Conservation (phyloP, 345 rosid genomes). For the Brassica incana region DNA sequence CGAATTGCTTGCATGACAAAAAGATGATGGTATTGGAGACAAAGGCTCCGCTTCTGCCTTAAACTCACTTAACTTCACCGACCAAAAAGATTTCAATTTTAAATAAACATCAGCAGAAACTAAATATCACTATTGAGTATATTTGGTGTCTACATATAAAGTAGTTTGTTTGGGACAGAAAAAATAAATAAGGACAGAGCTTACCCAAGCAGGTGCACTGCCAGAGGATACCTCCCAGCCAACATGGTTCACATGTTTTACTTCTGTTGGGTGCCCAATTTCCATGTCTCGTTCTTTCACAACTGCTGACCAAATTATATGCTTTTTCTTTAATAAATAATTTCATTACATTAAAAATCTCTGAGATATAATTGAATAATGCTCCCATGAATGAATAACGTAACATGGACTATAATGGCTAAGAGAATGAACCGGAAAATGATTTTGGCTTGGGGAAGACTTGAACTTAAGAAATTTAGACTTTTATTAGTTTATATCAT, state of each 20-base stretch:
- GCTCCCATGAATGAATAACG: neutral
- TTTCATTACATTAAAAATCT: neutral
- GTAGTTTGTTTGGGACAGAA: neutral
- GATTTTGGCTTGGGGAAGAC: neutral
- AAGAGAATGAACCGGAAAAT: neutral
- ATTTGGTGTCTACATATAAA: neutral
- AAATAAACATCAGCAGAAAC: constrained; percentile 7
- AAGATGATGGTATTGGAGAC: constrained; percentile 49
- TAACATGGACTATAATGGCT: constrained; percentile 11
- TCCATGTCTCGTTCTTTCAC: constrained; percentile 65
- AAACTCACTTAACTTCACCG: constrained; percentile 75
- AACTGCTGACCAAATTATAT: constrained; percentile 43
- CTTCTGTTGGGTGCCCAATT: constrained; percentile 94
- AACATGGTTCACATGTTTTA: constrained; percentile 84
- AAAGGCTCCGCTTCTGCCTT: constrained; percentile 59
- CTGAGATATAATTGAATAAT: constrained; percentile 16
- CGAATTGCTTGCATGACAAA: constrained; percentile 51
- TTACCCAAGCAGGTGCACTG: constrained; percentile 83
- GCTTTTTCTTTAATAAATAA: neutral
- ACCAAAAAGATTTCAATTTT: neutral
- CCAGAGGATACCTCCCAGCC: constrained; percentile 83
- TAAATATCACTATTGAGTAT: neutral
- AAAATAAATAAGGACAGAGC: constrained; percentile 3
- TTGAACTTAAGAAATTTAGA: neutral
- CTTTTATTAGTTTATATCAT: neutral